Conservation (phyloP, 352 stramenopile genomes). For the Phytophthora agathidicida region DNA sequence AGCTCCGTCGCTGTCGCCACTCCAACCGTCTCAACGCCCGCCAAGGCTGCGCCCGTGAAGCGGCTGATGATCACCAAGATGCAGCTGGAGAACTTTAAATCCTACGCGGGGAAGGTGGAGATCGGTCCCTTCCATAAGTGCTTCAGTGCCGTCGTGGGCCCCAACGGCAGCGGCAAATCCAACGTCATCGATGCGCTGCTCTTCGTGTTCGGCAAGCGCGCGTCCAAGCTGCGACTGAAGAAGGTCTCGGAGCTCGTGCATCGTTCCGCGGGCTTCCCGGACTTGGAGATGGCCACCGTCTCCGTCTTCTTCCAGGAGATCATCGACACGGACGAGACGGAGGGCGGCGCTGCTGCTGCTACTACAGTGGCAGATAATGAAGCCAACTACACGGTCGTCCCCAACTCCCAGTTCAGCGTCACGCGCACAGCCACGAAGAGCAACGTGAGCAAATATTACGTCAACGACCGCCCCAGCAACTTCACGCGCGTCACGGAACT, state of each 20-base stretch:
- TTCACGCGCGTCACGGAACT: constrained; percentile 96
- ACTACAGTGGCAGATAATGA: constrained; percentile 51
- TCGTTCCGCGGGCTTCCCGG: constrained; percentile 89
- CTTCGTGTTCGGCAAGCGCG: constrained; percentile 99
- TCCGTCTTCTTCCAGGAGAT: constrained; percentile 99
- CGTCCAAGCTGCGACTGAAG: constrained; percentile 96
- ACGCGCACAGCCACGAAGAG: constrained; percentile 93
- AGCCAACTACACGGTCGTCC: constrained; percentile 94
- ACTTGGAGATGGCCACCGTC: constrained; percentile 95
- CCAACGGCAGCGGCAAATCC: constrained; percentile 99
- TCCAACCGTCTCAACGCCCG: constrained; percentile 16
- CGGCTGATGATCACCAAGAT: constrained; percentile 98
- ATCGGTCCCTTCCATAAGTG: constrained; percentile 99
- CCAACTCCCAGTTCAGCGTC: constrained; percentile 92
- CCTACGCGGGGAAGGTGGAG: constrained; percentile 95
- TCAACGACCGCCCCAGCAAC: constrained; percentile 93
- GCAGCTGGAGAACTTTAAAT: constrained; percentile 99
- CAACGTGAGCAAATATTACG: constrained; percentile 98
- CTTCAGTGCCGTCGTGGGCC: constrained; percentile 98
- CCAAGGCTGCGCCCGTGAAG: constrained; percentile 37
- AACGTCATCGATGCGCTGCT: constrained; percentile 99
- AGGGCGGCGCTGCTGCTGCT: no score
- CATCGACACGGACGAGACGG: constrained; percentile 68
- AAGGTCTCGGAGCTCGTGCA: constrained; percentile 99
- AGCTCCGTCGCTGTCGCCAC: background rate